These are phyloP conservation scores for Hordeum pubiflorum DNA, from an alignment of 202 grass and related monocot genomes.

Conservation along the genomic window DNA sequence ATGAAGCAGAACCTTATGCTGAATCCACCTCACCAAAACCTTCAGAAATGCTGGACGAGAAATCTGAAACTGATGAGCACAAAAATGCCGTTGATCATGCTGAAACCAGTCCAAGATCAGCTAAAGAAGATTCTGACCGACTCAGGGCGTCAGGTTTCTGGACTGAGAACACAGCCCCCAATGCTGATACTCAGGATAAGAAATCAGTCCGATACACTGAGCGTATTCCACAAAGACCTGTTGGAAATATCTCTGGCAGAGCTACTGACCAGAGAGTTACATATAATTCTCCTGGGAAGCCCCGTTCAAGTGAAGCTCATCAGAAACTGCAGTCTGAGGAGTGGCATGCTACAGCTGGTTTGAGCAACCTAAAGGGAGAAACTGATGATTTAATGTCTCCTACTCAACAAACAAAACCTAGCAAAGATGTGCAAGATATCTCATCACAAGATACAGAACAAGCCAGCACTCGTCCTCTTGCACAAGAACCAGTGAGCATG, in stretches of 20 bases:
- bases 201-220: neutral
- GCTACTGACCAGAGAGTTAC: neutral
- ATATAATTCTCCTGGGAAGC: slow-evolving; percentile 8
- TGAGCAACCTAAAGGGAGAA: slow-evolving; percentile 18
- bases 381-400: slow-evolving; percentile 2
- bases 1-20: slow-evolving; percentile 4
- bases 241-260: neutral
- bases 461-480: slow-evolving; percentile 5
- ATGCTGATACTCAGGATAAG: slow-evolving; percentile 13
- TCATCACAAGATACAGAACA: slow-evolving; percentile 32
- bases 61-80: neutral
- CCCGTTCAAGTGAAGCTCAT: neutral
- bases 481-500: slow-evolving; percentile 19
- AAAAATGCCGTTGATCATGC: neutral
- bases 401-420: slow-evolving; percentile 14
- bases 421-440: slow-evolving; percentile 13
- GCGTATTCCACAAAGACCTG: neutral
- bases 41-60: neutral
- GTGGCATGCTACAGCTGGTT: slow-evolving; percentile 24
- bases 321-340: slow-evolving; percentile 5
- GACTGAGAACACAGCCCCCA: neutral
- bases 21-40: neutral
- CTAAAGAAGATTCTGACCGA: slow-evolving; percentile 14
- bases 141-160: neutral
- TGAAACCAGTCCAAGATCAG: neutral